Percentiles rank a stretch among this genome's conserved stretches.
These are phyloP conservation scores for Myxozyma neglecta DNA, from an alignment of 805 yeast genomes.

Conservation along the genomic window DNA sequence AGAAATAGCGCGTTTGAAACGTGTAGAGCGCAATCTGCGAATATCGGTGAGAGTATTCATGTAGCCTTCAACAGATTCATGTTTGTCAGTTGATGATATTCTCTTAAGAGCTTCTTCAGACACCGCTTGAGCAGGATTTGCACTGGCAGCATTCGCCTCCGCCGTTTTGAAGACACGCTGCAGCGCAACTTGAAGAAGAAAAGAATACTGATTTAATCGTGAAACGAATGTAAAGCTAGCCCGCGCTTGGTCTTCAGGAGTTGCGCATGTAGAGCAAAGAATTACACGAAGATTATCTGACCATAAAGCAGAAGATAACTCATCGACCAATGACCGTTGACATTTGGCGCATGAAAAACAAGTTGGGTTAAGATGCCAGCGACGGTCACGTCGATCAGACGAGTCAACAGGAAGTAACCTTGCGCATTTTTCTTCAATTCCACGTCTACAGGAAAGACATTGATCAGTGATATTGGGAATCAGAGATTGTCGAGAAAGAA, in stretches of 20 bases:
- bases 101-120: constrained; percentile 9
- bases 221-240: constrained; percentile 56
- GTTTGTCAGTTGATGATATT: constrained; percentile 21
- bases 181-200: constrained; percentile 78
- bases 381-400: constrained; percentile 43
- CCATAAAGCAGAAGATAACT: constrained; percentile 46
- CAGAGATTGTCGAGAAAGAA: constrained; percentile 9
- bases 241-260: constrained; percentile 50
- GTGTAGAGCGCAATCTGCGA: constrained; percentile 67
- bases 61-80: constrained; percentile 43
- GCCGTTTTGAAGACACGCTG: constrained; percentile 48
- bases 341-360: constrained; percentile 74
- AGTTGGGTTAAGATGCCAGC: constrained; percentile 69
- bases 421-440: constrained; percentile 63
- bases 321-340: constrained; percentile 43
- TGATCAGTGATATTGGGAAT: constrained; percentile 52
- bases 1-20: constrained; percentile 54
- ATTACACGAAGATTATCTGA: constrained; percentile 41
- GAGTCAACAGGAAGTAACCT: constrained; percentile 5
- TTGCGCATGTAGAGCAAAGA: constrained; percentile 64
- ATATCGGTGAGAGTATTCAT: constrained; percentile 72
- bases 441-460: constrained; percentile 67
- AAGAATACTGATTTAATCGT: constrained; percentile 70
- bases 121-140: background rate
- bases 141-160: background rate